These are phyloP conservation scores for Eucalyptus tenuipes DNA, from an alignment of 345 rosid genomes.

Conservation along the genomic window DNA sequence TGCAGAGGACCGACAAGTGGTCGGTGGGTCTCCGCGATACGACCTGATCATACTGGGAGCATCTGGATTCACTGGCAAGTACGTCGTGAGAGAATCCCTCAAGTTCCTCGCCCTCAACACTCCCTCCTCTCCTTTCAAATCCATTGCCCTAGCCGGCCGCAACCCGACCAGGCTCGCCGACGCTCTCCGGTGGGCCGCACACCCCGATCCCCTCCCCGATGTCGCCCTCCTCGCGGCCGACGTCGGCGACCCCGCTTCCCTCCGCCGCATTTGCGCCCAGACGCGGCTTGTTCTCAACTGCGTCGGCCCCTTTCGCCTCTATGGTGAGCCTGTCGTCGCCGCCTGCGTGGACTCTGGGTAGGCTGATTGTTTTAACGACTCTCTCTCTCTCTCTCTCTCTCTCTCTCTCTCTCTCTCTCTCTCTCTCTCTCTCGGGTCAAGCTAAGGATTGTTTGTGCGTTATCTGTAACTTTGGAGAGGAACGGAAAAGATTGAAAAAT, in stretches of 20 bases:
- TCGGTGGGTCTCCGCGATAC: neutral
- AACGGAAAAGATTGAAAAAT: neutral
- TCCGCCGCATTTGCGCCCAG: constrained; percentile 51
- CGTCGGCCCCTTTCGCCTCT: constrained; percentile 76
- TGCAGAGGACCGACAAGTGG: neutral
- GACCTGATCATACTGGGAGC: constrained; percentile 69
- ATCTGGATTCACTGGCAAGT: constrained; percentile 71
- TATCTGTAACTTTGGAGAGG: neutral
- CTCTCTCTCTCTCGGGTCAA: neutral
- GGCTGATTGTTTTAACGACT: neutral
- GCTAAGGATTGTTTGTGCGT: neutral
- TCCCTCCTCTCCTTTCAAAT: constrained; percentile 50
- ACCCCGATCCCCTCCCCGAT: constrained; percentile 35
- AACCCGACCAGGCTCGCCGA: constrained; percentile 37
- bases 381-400: neutral
- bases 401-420: neutral
- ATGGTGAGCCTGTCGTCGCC: constrained; percentile 71
- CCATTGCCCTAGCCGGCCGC: constrained; percentile 81
- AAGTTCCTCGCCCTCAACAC: constrained; percentile 32
- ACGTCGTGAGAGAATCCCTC: constrained; percentile 64
- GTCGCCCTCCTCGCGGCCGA: constrained; percentile 63
- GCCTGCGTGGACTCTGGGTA: constrained; percentile 78
- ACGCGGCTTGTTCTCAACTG: constrained; percentile 74
- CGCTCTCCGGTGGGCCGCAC: constrained; percentile 71
- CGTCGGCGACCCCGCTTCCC: constrained; percentile 58